Evolutionary conservation across 345 rosid species (phyloP), one percentile per base, ranked within the genome.

Genomic region (Punica granatum): DNA sequence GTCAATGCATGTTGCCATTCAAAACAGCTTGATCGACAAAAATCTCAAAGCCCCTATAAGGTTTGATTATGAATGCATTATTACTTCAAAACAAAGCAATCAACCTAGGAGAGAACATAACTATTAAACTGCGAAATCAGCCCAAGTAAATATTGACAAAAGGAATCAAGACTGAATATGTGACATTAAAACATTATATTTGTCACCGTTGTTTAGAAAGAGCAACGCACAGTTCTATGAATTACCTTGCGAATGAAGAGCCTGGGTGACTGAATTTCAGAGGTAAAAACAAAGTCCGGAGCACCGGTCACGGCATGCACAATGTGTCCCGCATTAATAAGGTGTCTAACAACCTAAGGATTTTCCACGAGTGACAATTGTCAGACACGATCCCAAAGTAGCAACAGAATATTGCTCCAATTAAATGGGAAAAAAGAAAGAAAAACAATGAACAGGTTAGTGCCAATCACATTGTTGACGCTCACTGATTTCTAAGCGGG

Each of bases 261-360:
- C 10, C 96, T 83, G 53, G 99, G 95, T 1, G 97, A 94, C 77
- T 89, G 84, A 58, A 94, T 73, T 74, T 85, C 97, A 5, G 99
- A 85, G 51, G 96, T 91, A 85, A 86, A 91, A 34, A 94, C 99
- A 63, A 94, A 94, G 65, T 94, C 99, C 28, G 99, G 99, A 3
- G 99, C 99, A 21, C 93, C 98, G 42, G 98, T 89, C 70, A 94
- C 99, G 28, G 91, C 97, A 72, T 94, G 97, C 65, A 94, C 99
- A 59, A 88, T 92, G 68, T 94, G 99, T 25, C 99, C 99, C 25
- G 96, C 97, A 44, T 83, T 78, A 75, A 91, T 94, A 76, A 94
- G 82, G 83, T 91, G 85, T 78, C 99, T 84, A 15, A 80, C 98
- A 31, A 94, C 99, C 99, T 93, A 31, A 23, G n/a, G 9, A 56